phyloP scores from a whole-genome alignment of 192 early-diverging fungal species.

The Entomortierella lignicola region DNA sequence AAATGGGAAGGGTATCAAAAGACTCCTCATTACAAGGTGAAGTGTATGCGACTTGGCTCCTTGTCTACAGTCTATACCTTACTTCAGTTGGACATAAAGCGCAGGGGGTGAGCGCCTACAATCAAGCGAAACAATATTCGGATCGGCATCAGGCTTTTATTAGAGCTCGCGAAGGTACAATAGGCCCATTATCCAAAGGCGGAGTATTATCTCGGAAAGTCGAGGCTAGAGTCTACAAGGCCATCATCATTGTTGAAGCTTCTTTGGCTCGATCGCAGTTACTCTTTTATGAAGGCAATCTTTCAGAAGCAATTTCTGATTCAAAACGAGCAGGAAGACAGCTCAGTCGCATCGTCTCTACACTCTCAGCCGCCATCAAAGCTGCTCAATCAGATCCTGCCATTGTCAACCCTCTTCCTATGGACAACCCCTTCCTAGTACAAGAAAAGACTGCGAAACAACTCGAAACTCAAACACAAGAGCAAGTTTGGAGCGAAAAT shows the following conservation, averaged over 20 bases:
- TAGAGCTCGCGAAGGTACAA: background rate
- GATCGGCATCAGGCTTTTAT: background rate
- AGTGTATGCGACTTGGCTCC: constrained; percentile 54
- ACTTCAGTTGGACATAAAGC: constrained; percentile 66
- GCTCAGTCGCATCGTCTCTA: constrained; percentile 49
- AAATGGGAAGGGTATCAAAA: constrained; percentile 1
- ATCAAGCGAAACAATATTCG: constrained; percentile 21
- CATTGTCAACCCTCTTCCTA: constrained; percentile 1
- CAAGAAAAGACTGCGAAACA: background rate
- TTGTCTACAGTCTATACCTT: constrained; percentile 72
- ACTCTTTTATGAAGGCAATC: constrained; percentile 38
- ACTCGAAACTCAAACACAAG: background rate
- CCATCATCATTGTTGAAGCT: constrained; percentile 50
- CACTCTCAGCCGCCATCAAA: constrained; percentile 34
- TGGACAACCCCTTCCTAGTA: constrained; percentile 45
- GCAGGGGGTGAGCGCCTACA: constrained; percentile 58
- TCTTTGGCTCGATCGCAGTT: constrained; percentile 56
- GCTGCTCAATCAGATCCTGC: constrained; percentile 10
- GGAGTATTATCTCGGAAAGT: constrained; percentile 11
- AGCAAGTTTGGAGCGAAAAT: background rate
- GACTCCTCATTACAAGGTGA: constrained; percentile 9
- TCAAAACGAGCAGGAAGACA: constrained; percentile 37
- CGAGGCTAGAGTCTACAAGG: constrained; percentile 24
- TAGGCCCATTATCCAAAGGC: background rate
- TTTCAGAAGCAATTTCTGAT: constrained; percentile 57